Conservation (phyloP, 257 asterid species). For the Scutellaria minor region DNA sequence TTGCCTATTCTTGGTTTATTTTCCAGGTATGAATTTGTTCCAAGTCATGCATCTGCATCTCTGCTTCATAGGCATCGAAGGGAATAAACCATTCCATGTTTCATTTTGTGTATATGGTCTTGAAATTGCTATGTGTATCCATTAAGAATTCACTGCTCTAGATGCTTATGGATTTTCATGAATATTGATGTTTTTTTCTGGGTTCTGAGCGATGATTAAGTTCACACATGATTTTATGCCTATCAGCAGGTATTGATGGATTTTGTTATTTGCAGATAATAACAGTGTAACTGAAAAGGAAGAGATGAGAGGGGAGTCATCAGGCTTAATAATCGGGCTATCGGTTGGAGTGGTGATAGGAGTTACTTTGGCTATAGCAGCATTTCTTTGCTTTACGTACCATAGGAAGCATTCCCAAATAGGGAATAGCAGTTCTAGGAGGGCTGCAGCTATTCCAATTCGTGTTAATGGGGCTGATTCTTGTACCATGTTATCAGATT, state of each 20-base stretch:
- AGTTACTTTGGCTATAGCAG: conserved; percentile 68
- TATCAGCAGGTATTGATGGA: conserved; percentile 50
- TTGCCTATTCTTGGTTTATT: conserved; percentile 9
- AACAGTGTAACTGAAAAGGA: conserved; percentile 33
- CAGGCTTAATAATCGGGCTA: conserved; percentile 75
- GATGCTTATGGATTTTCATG: conserved; percentile 28
- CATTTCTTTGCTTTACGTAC: conserved; percentile 63
- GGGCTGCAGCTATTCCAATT: conserved; percentile 74
- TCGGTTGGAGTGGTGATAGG: conserved; percentile 91
- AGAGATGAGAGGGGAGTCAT: conserved; percentile 69
- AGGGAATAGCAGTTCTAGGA: conserved; percentile 86
- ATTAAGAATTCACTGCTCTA: not conserved
- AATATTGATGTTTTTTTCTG: conserved; percentile 18
- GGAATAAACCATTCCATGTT: not conserved
- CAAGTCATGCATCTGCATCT: conserved; percentile 13
- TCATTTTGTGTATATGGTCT: conserved; percentile 13
- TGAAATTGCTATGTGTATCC: not conserved
- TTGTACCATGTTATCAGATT: conserved; percentile 70
- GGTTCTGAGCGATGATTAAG: not conserved
- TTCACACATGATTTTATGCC: not conserved
- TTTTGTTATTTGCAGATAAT: conserved; percentile 40
- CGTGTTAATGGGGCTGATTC: conserved; percentile 77
- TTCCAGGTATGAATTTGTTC: conserved; percentile 11
- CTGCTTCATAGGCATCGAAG: conserved; percentile 13
- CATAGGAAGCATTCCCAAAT: conserved; percentile 65